These are phyloP conservation scores for Zymoseptoria passerinii DNA, from an alignment of 2,329 filamentous ascomycete species.

Conservation along the genomic window DNA sequence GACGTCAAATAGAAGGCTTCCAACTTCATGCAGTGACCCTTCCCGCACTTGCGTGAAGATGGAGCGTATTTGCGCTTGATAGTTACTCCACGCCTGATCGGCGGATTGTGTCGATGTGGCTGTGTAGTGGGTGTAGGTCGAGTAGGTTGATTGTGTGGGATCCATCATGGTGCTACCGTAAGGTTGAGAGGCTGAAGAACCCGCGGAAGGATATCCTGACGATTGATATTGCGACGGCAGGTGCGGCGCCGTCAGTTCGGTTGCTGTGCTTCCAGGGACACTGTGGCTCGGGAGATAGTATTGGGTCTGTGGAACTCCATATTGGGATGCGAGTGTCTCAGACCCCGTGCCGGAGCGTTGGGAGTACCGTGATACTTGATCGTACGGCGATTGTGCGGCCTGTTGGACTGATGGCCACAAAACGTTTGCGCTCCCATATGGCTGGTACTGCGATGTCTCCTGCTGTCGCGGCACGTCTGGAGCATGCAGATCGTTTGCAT, in stretches of 20 bases:
- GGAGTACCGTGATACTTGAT: constrained; percentile 66
- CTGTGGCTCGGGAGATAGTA: constrained; percentile 62
- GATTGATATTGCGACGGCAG: constrained; percentile 57
- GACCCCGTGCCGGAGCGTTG: constrained; percentile 67
- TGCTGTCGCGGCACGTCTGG: constrained; percentile 48
- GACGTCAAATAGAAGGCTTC: constrained; percentile 50
- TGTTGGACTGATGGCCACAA: constrained; percentile 60
- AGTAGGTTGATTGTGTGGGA: constrained; percentile 34
- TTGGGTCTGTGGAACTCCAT: constrained; percentile 58
- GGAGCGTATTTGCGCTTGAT: constrained; percentile 47
- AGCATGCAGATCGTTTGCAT: constrained; percentile 31
- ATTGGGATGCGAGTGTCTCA: constrained; percentile 63
- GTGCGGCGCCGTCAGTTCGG: constrained; percentile 51
- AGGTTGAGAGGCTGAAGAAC: constrained; percentile 42
- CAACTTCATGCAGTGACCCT: constrained; percentile 52
- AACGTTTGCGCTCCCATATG: constrained; percentile 53
- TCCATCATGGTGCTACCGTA: constrained; percentile 48
- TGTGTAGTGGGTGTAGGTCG: constrained; percentile 20
- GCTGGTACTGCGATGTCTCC: constrained; percentile 48
- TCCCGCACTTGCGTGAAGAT: constrained; percentile 65
- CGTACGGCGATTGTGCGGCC: constrained; percentile 57
- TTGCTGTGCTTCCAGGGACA: constrained; percentile 49
- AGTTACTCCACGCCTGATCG: constrained; percentile 61
- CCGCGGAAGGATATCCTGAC: constrained; percentile 53
- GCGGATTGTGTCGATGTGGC: constrained; percentile 26